Percentiles rank a stretch among this genome's conserved stretches.
Conservation (phyloP, 2,329 filamentous ascomycete species). For the Didymella glomerata region DNA sequence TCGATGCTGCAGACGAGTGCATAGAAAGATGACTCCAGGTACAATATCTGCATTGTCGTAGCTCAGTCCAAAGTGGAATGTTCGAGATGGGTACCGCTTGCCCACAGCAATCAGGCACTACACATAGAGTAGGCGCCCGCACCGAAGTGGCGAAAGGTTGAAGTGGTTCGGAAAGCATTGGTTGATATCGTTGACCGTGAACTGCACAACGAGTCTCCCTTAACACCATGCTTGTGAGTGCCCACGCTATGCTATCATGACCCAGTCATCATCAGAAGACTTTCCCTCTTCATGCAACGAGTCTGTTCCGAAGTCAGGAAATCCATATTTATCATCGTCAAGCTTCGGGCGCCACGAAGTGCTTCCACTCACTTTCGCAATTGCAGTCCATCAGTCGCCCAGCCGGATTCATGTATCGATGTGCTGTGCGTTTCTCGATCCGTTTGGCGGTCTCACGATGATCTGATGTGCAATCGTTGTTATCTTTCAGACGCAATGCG, state of each 20-base stretch:
- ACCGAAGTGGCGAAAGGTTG: background rate
- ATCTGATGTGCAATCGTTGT: too few relatives aligned
- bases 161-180: background rate
- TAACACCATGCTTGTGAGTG: conserved; percentile 1
- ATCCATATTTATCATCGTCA: background rate
- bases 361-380: background rate
- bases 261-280: background rate
- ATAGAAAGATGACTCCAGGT: background rate
- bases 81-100: too few relatives aligned
- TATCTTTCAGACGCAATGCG: background rate
- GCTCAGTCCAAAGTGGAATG: too few relatives aligned
- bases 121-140: too few relatives aligned
- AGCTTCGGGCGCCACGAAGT: background rate
- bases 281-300: background rate
- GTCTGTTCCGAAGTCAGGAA: background rate
- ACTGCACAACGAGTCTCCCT: background rate
- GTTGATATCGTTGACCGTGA: background rate
- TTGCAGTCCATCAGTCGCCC: background rate
- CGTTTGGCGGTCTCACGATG: too few relatives aligned
- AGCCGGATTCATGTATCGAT: background rate
- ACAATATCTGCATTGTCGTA: too few relatives aligned
- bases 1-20: background rate
- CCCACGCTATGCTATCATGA: conserved; percentile 6
- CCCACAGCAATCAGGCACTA: too few relatives aligned
- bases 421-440: background rate